A percentile compares a stretch with the other conserved stretches of the same genome.
Evolutionary conservation across 495 filamentous ascomycete genomes (phyloP).

Genomic region (Penicillium maclennaniae): DNA sequence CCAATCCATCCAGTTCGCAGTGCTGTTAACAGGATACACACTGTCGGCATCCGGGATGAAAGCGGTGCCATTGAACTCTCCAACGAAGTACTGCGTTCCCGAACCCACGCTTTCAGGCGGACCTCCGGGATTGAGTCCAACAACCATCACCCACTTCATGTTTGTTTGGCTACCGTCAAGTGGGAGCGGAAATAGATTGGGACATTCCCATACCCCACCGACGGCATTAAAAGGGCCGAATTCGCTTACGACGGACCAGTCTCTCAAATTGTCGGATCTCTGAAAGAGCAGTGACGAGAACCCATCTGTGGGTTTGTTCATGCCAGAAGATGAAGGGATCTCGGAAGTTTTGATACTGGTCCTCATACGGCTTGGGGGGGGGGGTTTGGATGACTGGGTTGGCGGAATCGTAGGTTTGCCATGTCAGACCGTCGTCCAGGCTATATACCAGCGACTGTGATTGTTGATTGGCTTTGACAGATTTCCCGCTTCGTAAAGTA

Average conservation of each 20-base stretch:
- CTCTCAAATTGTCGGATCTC: conserved; percentile 46
- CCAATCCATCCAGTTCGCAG: conserved; percentile 40
- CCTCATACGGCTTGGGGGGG: conserved; percentile 29
- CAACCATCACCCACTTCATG: conserved; percentile 43
- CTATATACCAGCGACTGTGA: conserved; percentile 57
- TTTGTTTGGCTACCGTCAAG: conserved; percentile 27
- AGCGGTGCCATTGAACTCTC: conserved; percentile 33
- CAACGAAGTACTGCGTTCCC: conserved; percentile 35
- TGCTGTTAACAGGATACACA: not conserved
- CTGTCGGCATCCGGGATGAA: conserved; percentile 23
- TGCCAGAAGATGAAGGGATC: conserved; percentile 58
- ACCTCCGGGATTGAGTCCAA: conserved; percentile 56
- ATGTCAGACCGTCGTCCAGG: conserved; percentile 50
- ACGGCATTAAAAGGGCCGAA: conserved; percentile 50
- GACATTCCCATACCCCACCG: conserved; percentile 59
- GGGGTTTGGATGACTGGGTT: conserved; percentile 54
- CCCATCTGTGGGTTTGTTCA: conserved; percentile 42
- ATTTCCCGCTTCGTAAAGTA: conserved; percentile 25
- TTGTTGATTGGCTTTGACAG: conserved; percentile 35
- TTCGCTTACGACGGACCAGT: conserved; percentile 52
- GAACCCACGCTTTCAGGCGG: conserved; percentile 48
- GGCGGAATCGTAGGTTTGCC: conserved; percentile 41
- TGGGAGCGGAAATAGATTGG: conserved; percentile 42
- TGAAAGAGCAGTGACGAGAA: conserved; percentile 45
- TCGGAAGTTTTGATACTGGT: conserved; percentile 45